Percentiles rank a stretch among this genome's conserved stretches.
Conservation (phyloP, 768 basidiomycete species). For the Termitomyces sp. region DNA sequence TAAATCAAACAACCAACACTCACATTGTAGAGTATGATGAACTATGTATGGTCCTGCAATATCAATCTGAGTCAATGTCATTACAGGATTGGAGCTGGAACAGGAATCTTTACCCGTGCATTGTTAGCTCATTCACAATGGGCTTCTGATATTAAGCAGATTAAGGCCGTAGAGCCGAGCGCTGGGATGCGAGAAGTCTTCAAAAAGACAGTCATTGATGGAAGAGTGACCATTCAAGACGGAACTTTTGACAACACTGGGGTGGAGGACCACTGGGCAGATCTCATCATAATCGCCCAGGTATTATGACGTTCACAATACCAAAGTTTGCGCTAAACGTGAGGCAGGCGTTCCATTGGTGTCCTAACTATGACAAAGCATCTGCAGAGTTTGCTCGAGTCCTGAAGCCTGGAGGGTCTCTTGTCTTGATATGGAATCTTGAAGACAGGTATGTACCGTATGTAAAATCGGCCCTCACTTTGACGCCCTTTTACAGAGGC, state of each 20-base stretch:
- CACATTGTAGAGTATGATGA: constrained; percentile 65
- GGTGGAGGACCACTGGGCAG: constrained; percentile 66
- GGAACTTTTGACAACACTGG: constrained; percentile 68
- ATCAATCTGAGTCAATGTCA: not conserved
- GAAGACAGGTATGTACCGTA: constrained; percentile 59
- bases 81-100: constrained; percentile 73
- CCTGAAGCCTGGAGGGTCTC: constrained; percentile 67
- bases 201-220: constrained; percentile 45
- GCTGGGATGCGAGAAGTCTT: constrained; percentile 82
- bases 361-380: constrained; percentile 71
- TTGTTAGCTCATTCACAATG: constrained; percentile 61
- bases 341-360: constrained; percentile 85
- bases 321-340: not conserved
- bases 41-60: not conserved
- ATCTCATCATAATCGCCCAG: constrained; percentile 75
- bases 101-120: constrained; percentile 86
- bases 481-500: constrained; percentile 31
- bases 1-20: constrained; percentile 34
- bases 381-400: constrained; percentile 74
- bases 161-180: constrained; percentile 81
- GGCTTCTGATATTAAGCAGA: constrained; percentile 40
- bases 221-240: constrained; percentile 47
- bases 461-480: not conserved
- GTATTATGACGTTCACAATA: constrained; percentile 23
- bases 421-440: constrained; percentile 86